phyloP scores from a whole-genome alignment of 1,284 basidiomycete genomes.

The Cutaneotrichosporon sp. region DNA sequence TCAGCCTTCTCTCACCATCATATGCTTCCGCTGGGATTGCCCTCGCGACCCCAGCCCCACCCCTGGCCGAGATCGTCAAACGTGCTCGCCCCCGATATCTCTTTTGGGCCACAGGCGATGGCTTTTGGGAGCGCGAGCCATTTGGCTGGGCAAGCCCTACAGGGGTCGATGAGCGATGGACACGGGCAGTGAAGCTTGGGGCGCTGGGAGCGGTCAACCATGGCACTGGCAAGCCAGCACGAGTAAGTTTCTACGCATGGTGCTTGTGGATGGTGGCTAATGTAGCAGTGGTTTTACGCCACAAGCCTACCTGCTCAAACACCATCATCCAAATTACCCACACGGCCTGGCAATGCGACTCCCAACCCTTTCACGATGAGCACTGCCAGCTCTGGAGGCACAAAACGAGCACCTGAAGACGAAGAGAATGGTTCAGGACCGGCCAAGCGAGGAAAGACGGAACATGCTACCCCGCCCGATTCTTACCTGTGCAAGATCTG shows the following conservation, averaged over 20 bases:
- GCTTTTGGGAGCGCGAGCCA: constrained; percentile 89
- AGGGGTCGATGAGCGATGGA: constrained; percentile 55
- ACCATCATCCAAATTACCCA: constrained; percentile 26
- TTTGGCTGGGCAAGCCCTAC: constrained; percentile 71
- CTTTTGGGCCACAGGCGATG: constrained; percentile 54
- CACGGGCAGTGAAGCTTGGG: constrained; percentile 76
- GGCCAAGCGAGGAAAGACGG: constrained; percentile 49
- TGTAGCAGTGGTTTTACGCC: constrained; percentile 66
- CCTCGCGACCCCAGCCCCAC: constrained; percentile 52
- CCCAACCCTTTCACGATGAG: constrained; percentile 37
- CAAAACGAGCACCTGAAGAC: constrained; percentile 58
- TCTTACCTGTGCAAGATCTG: constrained; percentile 82
- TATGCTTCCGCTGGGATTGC: constrained; percentile 49
- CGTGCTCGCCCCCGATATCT: constrained; percentile 42
- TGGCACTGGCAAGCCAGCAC: constrained; percentile 64
- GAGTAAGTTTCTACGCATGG: constrained; percentile 56
- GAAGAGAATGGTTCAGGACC: constrained; percentile 36
- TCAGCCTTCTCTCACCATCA: constrained; percentile 62
- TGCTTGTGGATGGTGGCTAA: not conserved
- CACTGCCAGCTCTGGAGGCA: constrained; percentile 5
- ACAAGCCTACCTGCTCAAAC: constrained; percentile 58
- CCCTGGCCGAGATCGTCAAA: constrained; percentile 63
- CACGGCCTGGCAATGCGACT: constrained; percentile 34
- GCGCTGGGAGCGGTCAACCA: constrained; percentile 64
- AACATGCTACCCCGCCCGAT: constrained; percentile 57